These are phyloP conservation scores for Isabelozyma heimii DNA, from an alignment of 805 yeast species.

Conservation along the genomic window DNA sequence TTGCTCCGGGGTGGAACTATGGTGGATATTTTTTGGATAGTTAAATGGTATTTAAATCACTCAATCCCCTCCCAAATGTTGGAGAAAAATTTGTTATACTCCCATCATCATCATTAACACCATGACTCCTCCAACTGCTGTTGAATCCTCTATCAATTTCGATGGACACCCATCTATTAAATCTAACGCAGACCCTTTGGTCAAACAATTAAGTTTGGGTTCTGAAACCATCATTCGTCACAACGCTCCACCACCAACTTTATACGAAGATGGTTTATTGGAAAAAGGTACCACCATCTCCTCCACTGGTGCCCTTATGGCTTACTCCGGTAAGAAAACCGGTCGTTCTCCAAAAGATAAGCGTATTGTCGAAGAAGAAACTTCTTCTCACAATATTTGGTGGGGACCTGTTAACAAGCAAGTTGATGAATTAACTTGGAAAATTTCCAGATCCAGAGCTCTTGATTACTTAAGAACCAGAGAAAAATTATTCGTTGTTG, in stretches of 20 bases:
- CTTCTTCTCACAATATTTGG: conserved; percentile 85
- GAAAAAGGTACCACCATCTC: conserved; percentile 91
- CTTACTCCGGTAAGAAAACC: conserved; percentile 92
- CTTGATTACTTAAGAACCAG: conserved; percentile 95
- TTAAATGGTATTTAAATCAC: background rate
- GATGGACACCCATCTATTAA: conserved; percentile 38
- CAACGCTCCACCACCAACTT: conserved; percentile 88
- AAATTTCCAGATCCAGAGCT: conserved; percentile 93
- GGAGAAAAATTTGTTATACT: background rate
- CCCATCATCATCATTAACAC: conserved; percentile 3
- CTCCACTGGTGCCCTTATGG: conserved; percentile 91
- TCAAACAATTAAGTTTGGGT: conserved; percentile 44
- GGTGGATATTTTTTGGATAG: background rate
- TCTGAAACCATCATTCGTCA: conserved; percentile 72
- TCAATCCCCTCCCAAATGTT: background rate
- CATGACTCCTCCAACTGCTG: conserved; percentile 46
- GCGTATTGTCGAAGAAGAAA: conserved; percentile 92
- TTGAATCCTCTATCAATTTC: conserved; percentile 43
- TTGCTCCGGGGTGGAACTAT: conserved; percentile 13
- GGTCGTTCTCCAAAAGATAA: conserved; percentile 99
- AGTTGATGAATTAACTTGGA: conserved; percentile 92
- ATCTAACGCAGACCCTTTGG: conserved; percentile 39
- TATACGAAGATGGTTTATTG: conserved; percentile 90
- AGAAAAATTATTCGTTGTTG: conserved; percentile 89
- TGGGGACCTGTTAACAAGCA: conserved; percentile 99